Evolutionary conservation across 257 asterid genomes (phyloP).

Genomic region (Solanum pennellii): DNA sequence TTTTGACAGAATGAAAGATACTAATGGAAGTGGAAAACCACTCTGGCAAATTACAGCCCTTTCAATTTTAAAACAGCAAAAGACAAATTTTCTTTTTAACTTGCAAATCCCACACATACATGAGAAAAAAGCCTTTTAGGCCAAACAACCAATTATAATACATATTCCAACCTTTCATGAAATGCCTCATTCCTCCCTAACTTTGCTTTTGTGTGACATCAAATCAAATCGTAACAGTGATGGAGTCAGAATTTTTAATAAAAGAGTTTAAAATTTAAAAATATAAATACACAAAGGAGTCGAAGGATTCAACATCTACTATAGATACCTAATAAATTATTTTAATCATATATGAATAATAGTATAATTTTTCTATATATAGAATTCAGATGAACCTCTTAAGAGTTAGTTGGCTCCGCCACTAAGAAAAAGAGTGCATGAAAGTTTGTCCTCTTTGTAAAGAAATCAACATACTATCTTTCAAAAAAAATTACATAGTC

Average conservation of each 20-base stretch:
- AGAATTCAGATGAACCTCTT: not conserved
- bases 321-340: too few species aligned
- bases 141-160: not conserved
- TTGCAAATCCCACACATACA: not conserved
- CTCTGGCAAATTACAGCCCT: not conserved
- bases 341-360: too few species aligned
- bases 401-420: not conserved
- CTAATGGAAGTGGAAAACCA: not conserved
- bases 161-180: not conserved
- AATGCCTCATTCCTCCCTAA: not conserved
- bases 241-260: rapidly evolving
- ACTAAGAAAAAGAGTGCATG: not conserved
- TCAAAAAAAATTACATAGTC: too few species aligned
- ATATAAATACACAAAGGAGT: too few species aligned
- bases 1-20: not conserved
- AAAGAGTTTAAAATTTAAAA: too few species aligned
- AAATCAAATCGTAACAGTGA: rapidly evolving
- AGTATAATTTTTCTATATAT: too few species aligned
- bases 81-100: not conserved
- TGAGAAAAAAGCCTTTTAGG: not conserved
- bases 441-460: not conserved
- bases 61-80: not conserved
- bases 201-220: not conserved
- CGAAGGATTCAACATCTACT: too few species aligned
- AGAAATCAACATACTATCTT: not conserved